Evolutionary conservation across 164 flowering plant species (phyloP).

Genomic region (Stephania cephalantha): DNA sequence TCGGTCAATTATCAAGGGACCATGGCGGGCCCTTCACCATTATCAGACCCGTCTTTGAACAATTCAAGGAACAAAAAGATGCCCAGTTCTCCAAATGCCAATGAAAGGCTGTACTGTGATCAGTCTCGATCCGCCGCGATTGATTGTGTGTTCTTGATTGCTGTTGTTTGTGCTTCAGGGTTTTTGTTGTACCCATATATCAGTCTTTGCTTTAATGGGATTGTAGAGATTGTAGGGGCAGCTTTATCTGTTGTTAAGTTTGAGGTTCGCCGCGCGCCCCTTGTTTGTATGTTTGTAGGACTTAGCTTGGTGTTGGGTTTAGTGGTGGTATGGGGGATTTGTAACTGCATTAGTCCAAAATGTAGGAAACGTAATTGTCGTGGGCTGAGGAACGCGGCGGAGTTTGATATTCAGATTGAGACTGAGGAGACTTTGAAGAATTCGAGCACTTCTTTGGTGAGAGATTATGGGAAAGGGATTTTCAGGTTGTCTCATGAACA

Average conservation of each 20-base stretch:
- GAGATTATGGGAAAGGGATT: slow-evolving; percentile 41
- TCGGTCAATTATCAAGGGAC: slow-evolving; percentile 7
- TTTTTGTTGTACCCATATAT: slow-evolving; percentile 59
- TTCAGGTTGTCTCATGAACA: slow-evolving; percentile 63
- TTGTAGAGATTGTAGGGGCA: slow-evolving; percentile 24
- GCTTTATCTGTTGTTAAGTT: slow-evolving; percentile 27
- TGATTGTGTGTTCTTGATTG: slow-evolving; percentile 65
- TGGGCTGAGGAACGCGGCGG: slow-evolving; percentile 70
- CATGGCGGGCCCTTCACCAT: slow-evolving; percentile 21
- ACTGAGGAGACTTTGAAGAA: slow-evolving; percentile 71
- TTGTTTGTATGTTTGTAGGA: slow-evolving; percentile 51
- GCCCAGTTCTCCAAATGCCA: slow-evolving; percentile 26
- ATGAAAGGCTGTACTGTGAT: slow-evolving; percentile 36
- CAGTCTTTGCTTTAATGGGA: slow-evolving; percentile 21
- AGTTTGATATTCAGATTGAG: slow-evolving; percentile 86
- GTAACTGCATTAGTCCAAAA: slow-evolving; percentile 29
- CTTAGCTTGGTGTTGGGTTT: slow-evolving; percentile 41
- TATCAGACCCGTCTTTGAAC: slow-evolving; percentile 7
- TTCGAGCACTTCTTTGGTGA: slow-evolving; percentile 22
- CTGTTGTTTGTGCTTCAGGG: slow-evolving; percentile 63
- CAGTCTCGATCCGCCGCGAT: slow-evolving; percentile 51
- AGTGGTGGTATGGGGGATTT: slow-evolving; percentile 41
- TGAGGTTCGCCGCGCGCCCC: slow-evolving; percentile 49
- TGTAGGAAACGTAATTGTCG: slow-evolving; percentile 72
- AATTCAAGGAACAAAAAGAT: slow-evolving; percentile 27